Conservation (phyloP, 2,329 filamentous ascomycete genomes). For the Chaetomiaceae sp. region DNA sequence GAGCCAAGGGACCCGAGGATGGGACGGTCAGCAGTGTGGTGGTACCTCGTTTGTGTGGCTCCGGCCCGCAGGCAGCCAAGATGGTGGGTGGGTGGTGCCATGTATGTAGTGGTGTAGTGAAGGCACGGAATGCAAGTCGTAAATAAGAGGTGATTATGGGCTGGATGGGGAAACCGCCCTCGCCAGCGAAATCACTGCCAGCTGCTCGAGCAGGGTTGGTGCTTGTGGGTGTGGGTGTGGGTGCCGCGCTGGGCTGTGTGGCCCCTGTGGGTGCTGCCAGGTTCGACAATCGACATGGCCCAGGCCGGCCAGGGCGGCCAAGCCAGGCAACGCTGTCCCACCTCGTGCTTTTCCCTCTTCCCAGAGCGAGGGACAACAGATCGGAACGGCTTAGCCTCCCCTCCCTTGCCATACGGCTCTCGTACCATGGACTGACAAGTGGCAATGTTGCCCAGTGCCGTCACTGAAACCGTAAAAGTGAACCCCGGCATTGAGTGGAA, state of each 20-base stretch:
- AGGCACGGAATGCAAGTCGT: too few species aligned
- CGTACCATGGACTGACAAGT: constrained; percentile 33
- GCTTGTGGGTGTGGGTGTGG: constrained; percentile 9
- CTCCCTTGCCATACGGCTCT: constrained; percentile 24
- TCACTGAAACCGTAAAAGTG: constrained; percentile 24
- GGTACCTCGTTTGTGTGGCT: constrained; percentile 11
- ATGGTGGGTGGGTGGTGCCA: constrained; percentile 4
- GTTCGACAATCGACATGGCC: constrained; percentile 15
- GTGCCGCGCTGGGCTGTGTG: too few species aligned
- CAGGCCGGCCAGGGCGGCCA: constrained; percentile 13
- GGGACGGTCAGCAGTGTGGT: constrained; percentile 7
- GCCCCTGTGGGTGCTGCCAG: too few species aligned
- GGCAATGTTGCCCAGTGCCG: constrained; percentile 30
- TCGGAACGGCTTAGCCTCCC: constrained; percentile 25
- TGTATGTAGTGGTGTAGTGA: too few species aligned
- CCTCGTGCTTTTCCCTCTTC: constrained; percentile 14
- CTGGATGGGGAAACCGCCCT: too few species aligned
- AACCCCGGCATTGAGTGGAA: constrained; percentile 22
- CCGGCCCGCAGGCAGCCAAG: constrained; percentile 11
- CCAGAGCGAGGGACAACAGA: constrained; percentile 22
- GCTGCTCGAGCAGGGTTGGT: constrained; percentile 15
- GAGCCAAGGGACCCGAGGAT: constrained; percentile 12
- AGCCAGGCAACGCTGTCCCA: constrained; percentile 27
- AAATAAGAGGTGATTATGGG: too few species aligned
- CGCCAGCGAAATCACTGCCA: too few species aligned